Conservation (phyloP, 192 early-diverging fungal species). For the Backusella luteola region DNA sequence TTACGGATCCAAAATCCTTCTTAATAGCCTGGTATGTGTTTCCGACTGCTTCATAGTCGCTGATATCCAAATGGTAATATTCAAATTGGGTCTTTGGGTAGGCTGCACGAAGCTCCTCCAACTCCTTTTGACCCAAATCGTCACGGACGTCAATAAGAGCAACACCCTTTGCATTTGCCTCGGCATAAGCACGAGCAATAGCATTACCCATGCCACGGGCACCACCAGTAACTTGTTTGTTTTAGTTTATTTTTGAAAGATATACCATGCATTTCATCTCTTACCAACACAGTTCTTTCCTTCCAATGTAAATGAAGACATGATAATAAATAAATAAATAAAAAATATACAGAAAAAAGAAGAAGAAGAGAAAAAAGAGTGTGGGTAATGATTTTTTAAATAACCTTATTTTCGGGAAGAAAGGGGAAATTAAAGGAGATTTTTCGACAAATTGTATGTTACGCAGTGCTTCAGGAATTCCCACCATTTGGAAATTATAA, state of each 20-base stretch:
- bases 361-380: not conserved
- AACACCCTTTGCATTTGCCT: slow-evolving; percentile 4
- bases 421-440: not conserved
- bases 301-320: slow-evolving; percentile 1
- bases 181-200: slow-evolving; percentile 17
- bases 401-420: not conserved
- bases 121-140: slow-evolving; percentile 15
- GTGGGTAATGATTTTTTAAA: not conserved
- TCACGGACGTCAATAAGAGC: slow-evolving; percentile 20
- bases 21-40: not conserved
- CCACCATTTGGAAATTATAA: not conserved
- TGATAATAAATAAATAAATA: not conserved
- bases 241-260: too few species aligned
- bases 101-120: not conserved
- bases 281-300: slow-evolving; percentile 10
- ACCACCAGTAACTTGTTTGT: slow-evolving; percentile 11
- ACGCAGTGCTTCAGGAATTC: not conserved
- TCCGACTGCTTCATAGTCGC: slow-evolving; percentile 10
- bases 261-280: too few species aligned
- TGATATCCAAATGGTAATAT: slow-evolving; percentile 20
- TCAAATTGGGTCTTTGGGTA: slow-evolving; percentile 7
- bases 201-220: slow-evolving; percentile 20
- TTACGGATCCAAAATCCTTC: slow-evolving; percentile 13
- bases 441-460: not conserved
- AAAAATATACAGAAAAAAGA: not conserved